These are phyloP conservation scores for Ascochyta fabae DNA, from an alignment of 2,329 filamentous ascomycete genomes.

Conservation along the genomic window DNA sequence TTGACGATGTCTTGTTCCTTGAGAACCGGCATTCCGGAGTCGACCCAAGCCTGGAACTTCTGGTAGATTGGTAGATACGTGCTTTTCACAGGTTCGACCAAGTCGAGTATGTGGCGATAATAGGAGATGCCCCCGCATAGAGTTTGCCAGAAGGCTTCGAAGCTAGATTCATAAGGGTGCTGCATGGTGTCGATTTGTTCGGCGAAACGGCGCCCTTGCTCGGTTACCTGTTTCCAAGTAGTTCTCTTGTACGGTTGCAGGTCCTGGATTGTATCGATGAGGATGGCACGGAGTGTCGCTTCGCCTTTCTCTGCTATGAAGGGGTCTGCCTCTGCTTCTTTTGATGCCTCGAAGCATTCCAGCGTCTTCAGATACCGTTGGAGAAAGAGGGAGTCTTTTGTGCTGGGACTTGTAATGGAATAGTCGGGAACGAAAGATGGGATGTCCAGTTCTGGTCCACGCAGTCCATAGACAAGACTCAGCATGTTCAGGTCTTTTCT, in stretches of 20 bases:
- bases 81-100: background rate
- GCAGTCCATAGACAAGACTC: background rate
- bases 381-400: background rate
- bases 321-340: background rate
- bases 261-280: background rate
- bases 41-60: conserved; percentile 1
- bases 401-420: background rate
- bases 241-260: background rate
- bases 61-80: background rate
- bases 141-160: background rate
- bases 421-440: conserved; percentile 4
- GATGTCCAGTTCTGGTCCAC: background rate
- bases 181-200: background rate
- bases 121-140: background rate
- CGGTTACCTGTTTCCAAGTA: background rate
- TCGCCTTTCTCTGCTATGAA: background rate
- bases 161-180: background rate
- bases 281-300: background rate
- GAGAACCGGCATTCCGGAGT: background rate
- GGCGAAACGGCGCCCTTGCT: background rate
- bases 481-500: background rate
- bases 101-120: background rate
- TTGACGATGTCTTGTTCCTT: background rate
- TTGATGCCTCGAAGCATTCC: background rate
- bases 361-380: background rate